Evolutionary conservation across 495 filamentous ascomycete genomes (phyloP), one percentile per base, ranked within the genome.

Genomic region (Ascodesmis nigricans): DNA sequence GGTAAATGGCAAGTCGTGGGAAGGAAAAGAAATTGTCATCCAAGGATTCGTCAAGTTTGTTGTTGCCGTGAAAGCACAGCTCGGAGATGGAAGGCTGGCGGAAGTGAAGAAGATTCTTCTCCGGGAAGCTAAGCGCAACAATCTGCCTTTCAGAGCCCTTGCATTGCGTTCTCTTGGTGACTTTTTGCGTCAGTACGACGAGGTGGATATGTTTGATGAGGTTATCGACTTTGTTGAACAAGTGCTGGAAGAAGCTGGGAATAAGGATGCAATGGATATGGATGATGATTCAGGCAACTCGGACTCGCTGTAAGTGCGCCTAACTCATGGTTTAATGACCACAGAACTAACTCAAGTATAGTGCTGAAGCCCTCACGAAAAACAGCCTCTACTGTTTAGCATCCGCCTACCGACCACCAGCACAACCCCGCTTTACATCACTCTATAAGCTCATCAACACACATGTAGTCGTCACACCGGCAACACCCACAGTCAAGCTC

Each of bases 11-110:
- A 93, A 90, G 57, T 91, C 81, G 3, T 97, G 91, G 67, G 71
- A 78, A 6, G 81, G 80, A 5, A 97, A 97, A 55, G 87, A 93
- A 53, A 72, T 67, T 37, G 70, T 95, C 30, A 58, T 95, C n/a
- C 63, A 70, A 37, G 74, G 78, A n/a, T 75, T 91, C 52, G 73
- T 78, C 8, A 68, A 67, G 36, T 82, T 92, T 44, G 67, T 71
- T 1, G 58, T 65, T 31, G 66, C 72, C 34, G 65, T 59, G 8
- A 65, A 61, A 46, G 57, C 48, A 9, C 46, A 77, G 15, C 81
- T 77, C 66, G 47, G 51, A 27, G 24, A 35, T 32, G 29, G 16
- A 31, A 10, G 14, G 10, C 39, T 31, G 33, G 36, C 35, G 40
- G 38, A n/a, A 35, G 23, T 21, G 14, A 56, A 57, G 50, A 66